Evolutionary conservation across 805 yeast genomes (phyloP), one percentile per base, ranked within the genome.

Genomic region (Limtongozyma cylindracea): DNA sequence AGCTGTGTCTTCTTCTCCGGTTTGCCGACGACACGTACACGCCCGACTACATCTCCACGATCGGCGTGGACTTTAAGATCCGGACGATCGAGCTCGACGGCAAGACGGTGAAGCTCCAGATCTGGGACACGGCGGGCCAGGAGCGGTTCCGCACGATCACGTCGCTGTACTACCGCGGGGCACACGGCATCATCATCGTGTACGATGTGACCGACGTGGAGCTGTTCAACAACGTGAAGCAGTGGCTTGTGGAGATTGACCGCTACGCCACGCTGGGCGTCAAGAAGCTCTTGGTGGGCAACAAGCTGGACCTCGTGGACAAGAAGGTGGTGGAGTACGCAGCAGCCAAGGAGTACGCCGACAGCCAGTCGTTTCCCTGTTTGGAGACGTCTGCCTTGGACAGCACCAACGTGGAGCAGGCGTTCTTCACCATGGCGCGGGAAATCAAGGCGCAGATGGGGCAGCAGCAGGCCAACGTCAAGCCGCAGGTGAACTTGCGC

Each of bases 61-160:
- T 88, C 43, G 98, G 98, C 26, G 96, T 88, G 24, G 98, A 88
- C 46, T 88, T 88, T 58, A 65, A 65, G 43, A 73, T 73, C 43
- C 68, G 80, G 53, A 74, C 88, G 22, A 72, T 74, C 25, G 96
- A 88, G 43, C 58, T 88, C 28, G 95, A 88, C 37, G 96, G 96
- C 32, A 88, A 88, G 56, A 77, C 92, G 24, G 88, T 88, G 44
- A 88, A 88, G 53, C 62, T 88, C 41, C 98, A 88, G 54, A 84
- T 88, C 42, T 88, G 98, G 98, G 98, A 88, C 45, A 88, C 98
- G 25, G 98, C 96, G 8, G 98, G 98, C 21, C 98, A 88, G 55
- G 98, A 88, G 49, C 60, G 98, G 37, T 88, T 88, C 56, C 70
- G 96, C 52, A 88, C 98, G 23, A 84, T 84, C 51, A 88, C 96